phyloP scores from a whole-genome alignment of 2,329 filamentous ascomycete genomes.

The Dothideomycetes sp. region DNA sequence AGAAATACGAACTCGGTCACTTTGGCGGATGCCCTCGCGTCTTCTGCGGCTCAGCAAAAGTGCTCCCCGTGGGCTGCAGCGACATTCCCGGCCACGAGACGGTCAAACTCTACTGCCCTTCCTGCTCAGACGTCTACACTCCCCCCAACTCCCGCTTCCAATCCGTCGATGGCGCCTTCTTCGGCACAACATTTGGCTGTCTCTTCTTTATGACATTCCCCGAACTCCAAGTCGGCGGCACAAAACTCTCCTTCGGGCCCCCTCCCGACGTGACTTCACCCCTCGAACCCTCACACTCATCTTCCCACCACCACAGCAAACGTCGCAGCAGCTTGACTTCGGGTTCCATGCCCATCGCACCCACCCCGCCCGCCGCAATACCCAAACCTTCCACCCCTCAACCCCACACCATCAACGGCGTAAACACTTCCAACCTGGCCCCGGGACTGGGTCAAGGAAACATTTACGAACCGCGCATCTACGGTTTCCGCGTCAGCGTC shows the following conservation, averaged over 20 bases:
- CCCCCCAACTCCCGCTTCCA: conserved; percentile 96
- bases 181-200: conserved; percentile 92
- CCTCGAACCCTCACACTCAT: conserved; percentile 13
- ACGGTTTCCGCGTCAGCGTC: conserved; percentile 91
- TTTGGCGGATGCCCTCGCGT: conserved; percentile 95
- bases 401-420: conserved; percentile 64
- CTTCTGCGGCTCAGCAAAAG: conserved; percentile 80
- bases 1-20: conserved; percentile 95
- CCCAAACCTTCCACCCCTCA: conserved; percentile 31
- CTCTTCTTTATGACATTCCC: conserved; percentile 98
- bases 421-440: conserved; percentile 76
- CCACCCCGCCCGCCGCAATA: conserved; percentile 18
- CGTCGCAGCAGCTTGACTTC: conserved; percentile 16
- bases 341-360: conserved; percentile 8
- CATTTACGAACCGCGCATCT: conserved; percentile 92
- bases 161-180: conserved; percentile 95
- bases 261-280: conserved; percentile 13
- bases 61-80: conserved; percentile 84
- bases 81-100: conserved; percentile 95
- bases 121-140: conserved; percentile 92
- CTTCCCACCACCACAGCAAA: conserved; percentile 11
- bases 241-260: conserved; percentile 13
- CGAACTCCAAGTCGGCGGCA: conserved; percentile 68
- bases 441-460: conserved; percentile 72
- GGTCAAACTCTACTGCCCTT: conserved; percentile 96